Evolutionary conservation across 768 basidiomycete species (phyloP).

Genomic region (Phanerodontia chrysosporium): DNA sequence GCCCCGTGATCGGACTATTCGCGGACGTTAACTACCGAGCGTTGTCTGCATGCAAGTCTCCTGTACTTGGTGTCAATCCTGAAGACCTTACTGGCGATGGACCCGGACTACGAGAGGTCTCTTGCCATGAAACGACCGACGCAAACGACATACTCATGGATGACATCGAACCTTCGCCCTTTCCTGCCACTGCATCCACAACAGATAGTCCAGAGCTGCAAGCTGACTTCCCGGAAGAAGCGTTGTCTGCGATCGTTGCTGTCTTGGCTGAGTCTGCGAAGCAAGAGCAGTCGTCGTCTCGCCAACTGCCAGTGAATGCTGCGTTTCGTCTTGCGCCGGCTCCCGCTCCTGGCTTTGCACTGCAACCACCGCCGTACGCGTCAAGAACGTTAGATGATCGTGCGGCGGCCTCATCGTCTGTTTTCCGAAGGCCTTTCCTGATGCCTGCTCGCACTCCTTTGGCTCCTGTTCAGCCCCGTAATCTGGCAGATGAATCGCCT

Average conservation of each 20-base stretch:
- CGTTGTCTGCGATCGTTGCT: constrained; percentile 22
- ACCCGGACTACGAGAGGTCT: background rate
- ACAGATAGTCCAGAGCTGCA: background rate
- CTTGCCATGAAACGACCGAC: background rate
- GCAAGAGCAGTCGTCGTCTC: background rate
- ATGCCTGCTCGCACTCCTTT: background rate
- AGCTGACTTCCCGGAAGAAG: constrained; percentile 19
- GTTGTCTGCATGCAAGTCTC: constrained; percentile 12
- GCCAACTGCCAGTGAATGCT: background rate
- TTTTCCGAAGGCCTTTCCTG: background rate
- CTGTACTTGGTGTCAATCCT: constrained; percentile 34
- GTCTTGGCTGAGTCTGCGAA: constrained; percentile 19
- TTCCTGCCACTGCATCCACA: background rate
- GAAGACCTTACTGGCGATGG: constrained; percentile 29
- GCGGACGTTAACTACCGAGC: constrained; percentile 34
- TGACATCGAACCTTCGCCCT: background rate
- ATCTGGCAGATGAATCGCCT: background rate
- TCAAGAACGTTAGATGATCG: background rate
- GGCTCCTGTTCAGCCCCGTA: constrained; percentile 1
- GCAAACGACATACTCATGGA: background rate
- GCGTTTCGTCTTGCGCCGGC: background rate
- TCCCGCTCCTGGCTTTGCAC: background rate
- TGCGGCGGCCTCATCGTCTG: background rate
- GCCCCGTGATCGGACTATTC: constrained; percentile 22
- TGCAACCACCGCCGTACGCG: constrained; percentile 4